These are phyloP conservation scores for Globisporangium yorkense DNA, from an alignment of 352 stramenopile genomes.

Conservation along the genomic window DNA sequence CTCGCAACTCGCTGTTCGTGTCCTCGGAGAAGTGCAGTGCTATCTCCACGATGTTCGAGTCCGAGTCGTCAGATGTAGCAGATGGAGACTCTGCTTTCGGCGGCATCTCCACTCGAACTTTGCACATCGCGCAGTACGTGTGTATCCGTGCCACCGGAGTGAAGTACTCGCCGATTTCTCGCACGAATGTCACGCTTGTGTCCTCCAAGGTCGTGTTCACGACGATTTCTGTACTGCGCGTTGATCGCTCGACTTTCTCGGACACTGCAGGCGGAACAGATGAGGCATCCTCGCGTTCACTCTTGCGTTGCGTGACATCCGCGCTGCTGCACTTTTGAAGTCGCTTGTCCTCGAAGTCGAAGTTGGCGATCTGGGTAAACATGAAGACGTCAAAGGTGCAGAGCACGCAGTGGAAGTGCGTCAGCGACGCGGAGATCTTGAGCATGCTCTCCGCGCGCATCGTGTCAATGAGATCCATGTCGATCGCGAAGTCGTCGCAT, in stretches of 20 bases:
- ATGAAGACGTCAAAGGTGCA: slow-evolving; percentile 58
- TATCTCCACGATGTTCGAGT: slow-evolving; percentile 9
- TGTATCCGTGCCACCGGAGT: slow-evolving; percentile 58
- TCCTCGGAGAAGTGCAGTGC: slow-evolving; percentile 60
- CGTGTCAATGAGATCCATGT: slow-evolving; percentile 59
- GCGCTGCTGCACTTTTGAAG: neutral
- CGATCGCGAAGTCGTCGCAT: slow-evolving; percentile 68
- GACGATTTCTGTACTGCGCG: slow-evolving; percentile 15
- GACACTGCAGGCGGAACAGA: neutral
- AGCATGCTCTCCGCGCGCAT: slow-evolving; percentile 29
- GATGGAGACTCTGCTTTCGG: slow-evolving; percentile 1
- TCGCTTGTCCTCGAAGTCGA: slow-evolving; percentile 7
- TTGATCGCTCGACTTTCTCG: neutral
- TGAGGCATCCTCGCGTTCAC: neutral
- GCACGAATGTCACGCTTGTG: slow-evolving; percentile 62
- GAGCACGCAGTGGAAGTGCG: slow-evolving; percentile 63
- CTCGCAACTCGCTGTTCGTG: slow-evolving; percentile 29
- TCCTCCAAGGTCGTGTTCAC: slow-evolving; percentile 61
- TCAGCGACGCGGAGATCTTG: slow-evolving; percentile 52
- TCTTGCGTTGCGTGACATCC: neutral
- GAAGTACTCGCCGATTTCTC: slow-evolving; percentile 71
- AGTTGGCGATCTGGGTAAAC: slow-evolving; percentile 14
- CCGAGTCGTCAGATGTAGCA: neutral
- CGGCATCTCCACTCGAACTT: slow-evolving; percentile 36
- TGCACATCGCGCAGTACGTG: slow-evolving; percentile 61